Conservation (phyloP, 345 rosid species). For the Eutrema japonicum region DNA sequence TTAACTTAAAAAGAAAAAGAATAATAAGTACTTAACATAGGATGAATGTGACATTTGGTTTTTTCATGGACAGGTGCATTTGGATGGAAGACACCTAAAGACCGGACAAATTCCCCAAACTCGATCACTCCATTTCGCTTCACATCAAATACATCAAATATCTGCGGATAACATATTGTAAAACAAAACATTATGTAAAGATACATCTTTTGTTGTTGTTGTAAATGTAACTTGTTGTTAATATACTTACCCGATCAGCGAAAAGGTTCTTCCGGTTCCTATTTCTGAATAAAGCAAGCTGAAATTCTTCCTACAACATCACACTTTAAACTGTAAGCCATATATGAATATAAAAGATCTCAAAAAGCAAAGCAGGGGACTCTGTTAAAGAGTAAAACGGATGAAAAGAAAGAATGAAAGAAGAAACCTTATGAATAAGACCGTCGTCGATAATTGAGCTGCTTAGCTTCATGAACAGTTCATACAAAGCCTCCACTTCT, state of each 20-base stretch:
- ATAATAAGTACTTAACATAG: neutral
- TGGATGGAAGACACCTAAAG: slow-evolving; percentile 85
- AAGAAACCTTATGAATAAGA: slow-evolving; percentile 82
- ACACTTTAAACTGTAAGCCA: neutral
- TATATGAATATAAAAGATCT: neutral
- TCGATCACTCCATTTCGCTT: slow-evolving; percentile 91
- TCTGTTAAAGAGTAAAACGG: neutral
- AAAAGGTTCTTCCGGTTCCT: slow-evolving; percentile 73
- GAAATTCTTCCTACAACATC: slow-evolving; percentile 77
- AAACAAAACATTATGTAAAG: neutral
- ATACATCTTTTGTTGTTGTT: neutral
- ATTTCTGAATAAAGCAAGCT: slow-evolving; percentile 88
- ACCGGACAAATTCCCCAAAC: slow-evolving; percentile 90
- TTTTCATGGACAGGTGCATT: slow-evolving; percentile 70
- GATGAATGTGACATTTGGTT: slow-evolving; percentile 53
- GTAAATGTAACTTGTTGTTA: neutral
- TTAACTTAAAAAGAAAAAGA: neutral
- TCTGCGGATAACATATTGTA: slow-evolving; percentile 44
- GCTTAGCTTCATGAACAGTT: slow-evolving; percentile 86
- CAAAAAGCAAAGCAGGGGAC: neutral
- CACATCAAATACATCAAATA: slow-evolving; percentile 83
- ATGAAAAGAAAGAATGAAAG: neutral
- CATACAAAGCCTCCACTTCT: slow-evolving; percentile 83
- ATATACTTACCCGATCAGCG: slow-evolving; percentile 73
- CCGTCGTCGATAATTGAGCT: slow-evolving; percentile 81